phyloP scores from a whole-genome alignment of 2,329 filamentous ascomycete genomes.

The Diaporthe longicolla region DNA sequence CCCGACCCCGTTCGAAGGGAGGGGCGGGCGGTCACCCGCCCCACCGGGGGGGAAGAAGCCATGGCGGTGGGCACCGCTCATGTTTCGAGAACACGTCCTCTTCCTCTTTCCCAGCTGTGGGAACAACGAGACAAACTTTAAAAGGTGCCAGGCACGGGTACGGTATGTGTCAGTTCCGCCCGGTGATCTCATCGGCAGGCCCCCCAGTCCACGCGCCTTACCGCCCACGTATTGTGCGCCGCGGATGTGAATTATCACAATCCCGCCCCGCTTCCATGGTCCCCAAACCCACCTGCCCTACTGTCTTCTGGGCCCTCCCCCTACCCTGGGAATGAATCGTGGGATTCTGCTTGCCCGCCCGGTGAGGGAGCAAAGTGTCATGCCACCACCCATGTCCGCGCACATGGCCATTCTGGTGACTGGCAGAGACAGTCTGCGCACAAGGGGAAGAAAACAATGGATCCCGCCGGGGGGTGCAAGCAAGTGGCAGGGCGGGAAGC shows the following conservation, averaged over 20 bases:
- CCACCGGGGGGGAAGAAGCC: slow-evolving; percentile 17
- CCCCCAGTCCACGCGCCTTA: slow-evolving; percentile 27
- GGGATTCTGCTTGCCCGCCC: slow-evolving; percentile 6
- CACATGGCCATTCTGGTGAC: slow-evolving; percentile 30
- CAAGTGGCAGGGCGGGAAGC: slow-evolving; percentile 25
- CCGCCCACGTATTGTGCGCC: slow-evolving; percentile 32
- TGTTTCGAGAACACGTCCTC: slow-evolving; percentile 34
- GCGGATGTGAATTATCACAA: slow-evolving; percentile 40
- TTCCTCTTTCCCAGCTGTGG: slow-evolving; percentile 11
- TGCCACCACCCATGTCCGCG: slow-evolving; percentile 14
- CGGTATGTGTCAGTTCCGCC: slow-evolving; percentile 34
- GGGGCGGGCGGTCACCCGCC: slow-evolving; percentile 22
- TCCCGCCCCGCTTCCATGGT: slow-evolving; percentile 31
- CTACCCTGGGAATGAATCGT: slow-evolving; percentile 19
- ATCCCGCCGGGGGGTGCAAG: background rate
- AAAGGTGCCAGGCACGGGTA: slow-evolving; percentile 4
- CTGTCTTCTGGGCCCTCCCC: background rate
- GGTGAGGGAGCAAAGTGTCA: slow-evolving; percentile 21
- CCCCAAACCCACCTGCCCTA: slow-evolving; percentile 13
- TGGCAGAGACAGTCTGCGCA: background rate
- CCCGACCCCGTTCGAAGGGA: slow-evolving; percentile 26
- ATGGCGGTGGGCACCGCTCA: slow-evolving; percentile 24
- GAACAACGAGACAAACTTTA: slow-evolving; percentile 15
- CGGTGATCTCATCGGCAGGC: slow-evolving; percentile 20
- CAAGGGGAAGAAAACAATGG: background rate